A percentile compares a stretch with the other conserved stretches of the same genome.
Evolutionary conservation across 352 stramenopile genomes (phyloP).

Genomic region (Globisporangium carolinianum): DNA sequence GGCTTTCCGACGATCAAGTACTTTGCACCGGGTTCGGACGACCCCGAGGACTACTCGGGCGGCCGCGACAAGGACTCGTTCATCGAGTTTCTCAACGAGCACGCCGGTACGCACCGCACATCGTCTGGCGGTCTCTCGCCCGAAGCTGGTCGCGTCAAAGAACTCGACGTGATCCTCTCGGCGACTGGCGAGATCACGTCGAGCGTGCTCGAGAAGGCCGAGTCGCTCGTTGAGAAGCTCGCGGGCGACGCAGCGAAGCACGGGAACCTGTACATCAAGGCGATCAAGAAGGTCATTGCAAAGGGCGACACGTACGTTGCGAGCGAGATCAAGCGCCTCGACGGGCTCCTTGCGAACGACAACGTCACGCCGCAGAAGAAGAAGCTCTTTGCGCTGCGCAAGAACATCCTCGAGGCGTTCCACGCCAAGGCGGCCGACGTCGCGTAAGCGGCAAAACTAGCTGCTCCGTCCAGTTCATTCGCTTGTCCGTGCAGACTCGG

Average conservation of each 20-base stretch:
- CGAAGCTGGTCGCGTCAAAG: slow-evolving; percentile 72
- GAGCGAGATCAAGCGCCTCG: slow-evolving; percentile 77
- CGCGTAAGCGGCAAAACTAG: background rate
- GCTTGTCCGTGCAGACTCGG: no score
- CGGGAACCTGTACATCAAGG: slow-evolving; percentile 84
- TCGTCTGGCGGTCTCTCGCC: slow-evolving; percentile 63
- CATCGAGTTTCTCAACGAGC: slow-evolving; percentile 89
- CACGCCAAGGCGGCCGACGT: slow-evolving; percentile 28
- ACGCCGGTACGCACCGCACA: slow-evolving; percentile 80
- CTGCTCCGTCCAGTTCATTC: no score
- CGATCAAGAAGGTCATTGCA: slow-evolving; percentile 87
- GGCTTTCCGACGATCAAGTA: slow-evolving; percentile 92
- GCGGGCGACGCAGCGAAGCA: slow-evolving; percentile 64
- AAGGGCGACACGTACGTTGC: slow-evolving; percentile 84
- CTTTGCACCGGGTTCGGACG: slow-evolving; percentile 72
- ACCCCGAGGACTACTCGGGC: slow-evolving; percentile 81
- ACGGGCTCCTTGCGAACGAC: slow-evolving; percentile 68
- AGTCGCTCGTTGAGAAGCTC: slow-evolving; percentile 64
- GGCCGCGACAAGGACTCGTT: slow-evolving; percentile 82
- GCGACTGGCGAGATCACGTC: slow-evolving; percentile 62
- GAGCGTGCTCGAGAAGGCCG: slow-evolving; percentile 59
- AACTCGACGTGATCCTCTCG: slow-evolving; percentile 81
- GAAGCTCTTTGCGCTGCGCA: slow-evolving; percentile 83
- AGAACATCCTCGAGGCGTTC: slow-evolving; percentile 87
- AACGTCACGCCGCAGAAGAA: slow-evolving; percentile 85